Percentiles rank a stretch among this genome's conserved stretches.
These are phyloP conservation scores for Calonectria montana DNA, from an alignment of 2,329 filamentous ascomycete species.

Conservation along the genomic window DNA sequence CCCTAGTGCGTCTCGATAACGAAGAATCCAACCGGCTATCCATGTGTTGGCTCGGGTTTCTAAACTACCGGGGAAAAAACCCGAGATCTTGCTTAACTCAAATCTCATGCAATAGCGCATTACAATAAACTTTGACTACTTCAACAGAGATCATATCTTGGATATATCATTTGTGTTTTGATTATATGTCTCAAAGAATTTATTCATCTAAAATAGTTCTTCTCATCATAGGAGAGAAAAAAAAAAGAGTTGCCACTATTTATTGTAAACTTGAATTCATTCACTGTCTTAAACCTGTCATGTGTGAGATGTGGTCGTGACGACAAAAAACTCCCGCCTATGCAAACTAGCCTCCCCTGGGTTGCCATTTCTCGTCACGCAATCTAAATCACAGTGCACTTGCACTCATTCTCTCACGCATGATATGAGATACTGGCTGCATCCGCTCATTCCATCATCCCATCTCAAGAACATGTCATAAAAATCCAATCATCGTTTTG, in stretches of 20 bases:
- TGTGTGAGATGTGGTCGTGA: slow-evolving; percentile 45
- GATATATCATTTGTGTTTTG: neutral
- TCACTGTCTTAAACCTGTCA: slow-evolving; percentile 46
- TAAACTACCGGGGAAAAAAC: too few species aligned
- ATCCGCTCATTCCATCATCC: slow-evolving; percentile 30
- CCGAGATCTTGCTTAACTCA: neutral
- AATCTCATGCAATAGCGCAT: neutral
- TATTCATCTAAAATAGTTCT: slow-evolving; percentile 34
- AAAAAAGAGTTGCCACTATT: slow-evolving; percentile 24
- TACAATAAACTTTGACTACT: neutral
- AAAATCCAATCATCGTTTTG: slow-evolving; percentile 45
- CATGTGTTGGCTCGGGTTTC: neutral
- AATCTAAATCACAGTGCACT: slow-evolving; percentile 15
- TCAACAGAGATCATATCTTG: neutral
- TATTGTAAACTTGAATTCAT: slow-evolving; percentile 34
- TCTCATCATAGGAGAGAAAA: slow-evolving; percentile 6
- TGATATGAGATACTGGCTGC: slow-evolving; percentile 22
- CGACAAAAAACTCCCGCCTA: slow-evolving; percentile 35
- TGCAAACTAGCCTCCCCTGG: slow-evolving; percentile 34
- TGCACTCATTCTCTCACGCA: slow-evolving; percentile 20
- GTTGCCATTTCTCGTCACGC: slow-evolving; percentile 21
- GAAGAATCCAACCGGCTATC: neutral
- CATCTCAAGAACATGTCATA: slow-evolving; percentile 41
- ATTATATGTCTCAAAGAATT: slow-evolving; percentile 15
- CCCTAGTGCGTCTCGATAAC: neutral